phyloP scores from a whole-genome alignment of 2,329 filamentous ascomycete genomes.

The Blastomyces emzantsi region DNA sequence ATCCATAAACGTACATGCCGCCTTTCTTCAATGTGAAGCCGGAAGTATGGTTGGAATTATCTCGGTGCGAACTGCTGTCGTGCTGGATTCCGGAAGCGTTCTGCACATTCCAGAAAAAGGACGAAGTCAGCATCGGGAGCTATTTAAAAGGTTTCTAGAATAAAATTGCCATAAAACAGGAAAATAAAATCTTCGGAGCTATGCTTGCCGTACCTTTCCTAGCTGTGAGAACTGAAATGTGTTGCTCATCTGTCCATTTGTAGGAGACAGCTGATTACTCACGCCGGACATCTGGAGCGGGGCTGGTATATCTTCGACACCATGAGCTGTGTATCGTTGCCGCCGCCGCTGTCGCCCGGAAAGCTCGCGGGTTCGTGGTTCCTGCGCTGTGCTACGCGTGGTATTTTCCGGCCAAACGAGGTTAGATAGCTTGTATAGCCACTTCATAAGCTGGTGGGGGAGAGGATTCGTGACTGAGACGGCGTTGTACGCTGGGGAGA shows the following conservation, averaged over 20 bases:
- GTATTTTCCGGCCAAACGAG: not conserved
- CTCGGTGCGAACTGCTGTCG: not conserved
- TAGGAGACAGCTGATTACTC: conserved; percentile 16
- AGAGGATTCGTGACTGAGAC: not conserved
- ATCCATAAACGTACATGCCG: not conserved
- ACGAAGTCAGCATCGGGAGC: not conserved
- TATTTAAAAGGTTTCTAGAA: not conserved
- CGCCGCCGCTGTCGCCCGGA: not conserved
- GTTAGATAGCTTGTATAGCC: conserved; percentile 1
- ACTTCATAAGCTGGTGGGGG: not conserved
- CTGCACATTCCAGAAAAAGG: not conserved
- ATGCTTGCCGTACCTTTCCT: not conserved
- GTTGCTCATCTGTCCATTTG: conserved; percentile 1
- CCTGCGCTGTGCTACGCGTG: not conserved
- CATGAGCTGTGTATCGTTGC: not conserved
- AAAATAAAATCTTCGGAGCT: not conserved
- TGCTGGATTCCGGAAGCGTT: not conserved
- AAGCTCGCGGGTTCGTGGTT: not conserved
- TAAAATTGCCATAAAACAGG: not conserved
- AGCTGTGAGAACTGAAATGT: not conserved
- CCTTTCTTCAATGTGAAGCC: not conserved
- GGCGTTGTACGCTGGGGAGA: not conserved
- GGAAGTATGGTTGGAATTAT: not conserved
- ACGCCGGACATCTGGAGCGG: conserved; percentile 21
- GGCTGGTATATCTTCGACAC: conserved; percentile 3